Percentiles rank a stretch among this genome's conserved stretches.
These are phyloP conservation scores for Kwoniella europaea DNA, from an alignment of 768 basidiomycete species.

Conservation along the genomic window DNA sequence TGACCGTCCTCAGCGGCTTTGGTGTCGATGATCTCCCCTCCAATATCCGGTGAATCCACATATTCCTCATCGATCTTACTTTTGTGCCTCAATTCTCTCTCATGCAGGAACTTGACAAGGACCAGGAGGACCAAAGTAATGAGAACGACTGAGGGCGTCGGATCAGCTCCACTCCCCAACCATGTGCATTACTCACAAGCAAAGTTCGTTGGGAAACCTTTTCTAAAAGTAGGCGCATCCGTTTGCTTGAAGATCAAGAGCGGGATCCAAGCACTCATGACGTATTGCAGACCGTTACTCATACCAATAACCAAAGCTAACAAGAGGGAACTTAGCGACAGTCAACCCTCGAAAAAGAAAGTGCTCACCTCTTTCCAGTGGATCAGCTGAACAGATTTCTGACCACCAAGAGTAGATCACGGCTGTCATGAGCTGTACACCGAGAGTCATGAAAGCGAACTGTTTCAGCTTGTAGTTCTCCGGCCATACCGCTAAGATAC, in stretches of 20 bases:
- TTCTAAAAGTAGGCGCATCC: slow-evolving; percentile 16
- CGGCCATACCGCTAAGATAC: slow-evolving; percentile 19
- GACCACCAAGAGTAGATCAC: slow-evolving; percentile 16
- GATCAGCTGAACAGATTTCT: slow-evolving; percentile 16
- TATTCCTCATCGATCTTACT: not conserved
- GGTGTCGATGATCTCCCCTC: not conserved
- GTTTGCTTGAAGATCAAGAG: slow-evolving; percentile 24
- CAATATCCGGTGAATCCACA: not conserved
- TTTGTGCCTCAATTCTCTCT: not conserved
- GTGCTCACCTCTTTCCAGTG: slow-evolving; percentile 14
- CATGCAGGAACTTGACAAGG: slow-evolving; percentile 10
- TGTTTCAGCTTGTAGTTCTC: not conserved
- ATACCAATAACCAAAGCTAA: slow-evolving; percentile 11
- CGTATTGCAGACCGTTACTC: slow-evolving; percentile 15
- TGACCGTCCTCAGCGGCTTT: not conserved
- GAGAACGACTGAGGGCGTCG: not conserved
- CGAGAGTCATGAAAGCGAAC: slow-evolving; percentile 12
- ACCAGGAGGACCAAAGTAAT: slow-evolving; percentile 8
- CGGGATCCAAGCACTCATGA: slow-evolving; percentile 15
- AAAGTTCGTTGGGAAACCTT: slow-evolving; percentile 17
- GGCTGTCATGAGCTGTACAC: slow-evolving; percentile 14
- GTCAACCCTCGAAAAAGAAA: not conserved
- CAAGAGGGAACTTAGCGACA: not conserved
- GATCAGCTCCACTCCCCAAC: not conserved
- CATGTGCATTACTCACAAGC: slow-evolving; percentile 7